Evolutionary conservation across 257 asterid species (phyloP).

Genomic region (Agastache rugosa): DNA sequence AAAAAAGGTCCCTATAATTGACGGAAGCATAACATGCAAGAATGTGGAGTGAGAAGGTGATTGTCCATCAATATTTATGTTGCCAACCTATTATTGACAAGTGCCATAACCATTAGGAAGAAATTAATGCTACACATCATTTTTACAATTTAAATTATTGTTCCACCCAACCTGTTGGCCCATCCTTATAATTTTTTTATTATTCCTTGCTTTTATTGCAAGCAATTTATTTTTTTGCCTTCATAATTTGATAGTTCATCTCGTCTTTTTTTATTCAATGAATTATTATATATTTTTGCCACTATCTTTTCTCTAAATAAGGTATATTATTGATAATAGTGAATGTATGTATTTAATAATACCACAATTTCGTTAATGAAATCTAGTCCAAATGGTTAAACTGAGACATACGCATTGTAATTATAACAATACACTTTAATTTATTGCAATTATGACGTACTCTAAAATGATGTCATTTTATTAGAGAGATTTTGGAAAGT

Average conservation of each 20-base stretch:
- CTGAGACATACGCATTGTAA: too few relatives aligned
- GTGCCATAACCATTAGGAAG: constrained; percentile 34
- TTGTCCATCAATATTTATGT: constrained; percentile 39
- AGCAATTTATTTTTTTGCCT: background rate
- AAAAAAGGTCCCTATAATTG: constrained; percentile 33
- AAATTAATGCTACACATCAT: constrained; percentile 26
- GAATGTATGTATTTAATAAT: too few relatives aligned
- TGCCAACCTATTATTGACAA: constrained; percentile 37
- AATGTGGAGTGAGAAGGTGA: constrained; percentile 33
- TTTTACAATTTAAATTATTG: background rate
- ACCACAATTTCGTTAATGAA: too few relatives aligned
- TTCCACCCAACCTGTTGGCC: constrained; percentile 30
- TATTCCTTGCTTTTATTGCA: background rate
- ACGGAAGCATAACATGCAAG: constrained; percentile 37
- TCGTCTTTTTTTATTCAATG: too few relatives aligned
- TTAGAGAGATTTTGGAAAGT: too few relatives aligned
- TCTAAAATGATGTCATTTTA: too few relatives aligned
- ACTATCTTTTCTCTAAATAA: too few relatives aligned
- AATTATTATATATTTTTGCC: too few relatives aligned
- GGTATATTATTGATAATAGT: too few relatives aligned
- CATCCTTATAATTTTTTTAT: background rate
- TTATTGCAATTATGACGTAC: too few relatives aligned
- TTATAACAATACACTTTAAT: too few relatives aligned
- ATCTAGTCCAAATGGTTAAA: too few relatives aligned
- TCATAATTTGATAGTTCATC: background rate